Evolutionary conservation across 768 basidiomycete species (phyloP).

Genomic region (Mycena metata): DNA sequence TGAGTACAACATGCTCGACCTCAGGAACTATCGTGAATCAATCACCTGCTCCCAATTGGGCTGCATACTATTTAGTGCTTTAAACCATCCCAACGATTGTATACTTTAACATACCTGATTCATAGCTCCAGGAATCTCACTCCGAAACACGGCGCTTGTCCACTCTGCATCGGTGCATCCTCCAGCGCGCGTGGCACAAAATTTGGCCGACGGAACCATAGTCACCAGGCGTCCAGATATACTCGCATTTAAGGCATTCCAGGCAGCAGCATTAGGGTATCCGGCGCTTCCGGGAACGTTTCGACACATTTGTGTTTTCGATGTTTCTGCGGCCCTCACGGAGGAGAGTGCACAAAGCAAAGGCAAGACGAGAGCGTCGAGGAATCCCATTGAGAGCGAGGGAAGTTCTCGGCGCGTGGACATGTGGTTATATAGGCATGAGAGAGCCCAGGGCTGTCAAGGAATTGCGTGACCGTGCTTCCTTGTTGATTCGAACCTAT

Average conservation of each 20-base stretch:
- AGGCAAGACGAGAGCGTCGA: too few relatives aligned
- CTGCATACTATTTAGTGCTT: background rate
- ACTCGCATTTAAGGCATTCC: background rate
- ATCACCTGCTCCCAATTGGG: conserved; percentile 30
- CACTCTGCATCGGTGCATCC: conserved; percentile 27
- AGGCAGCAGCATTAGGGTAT: background rate
- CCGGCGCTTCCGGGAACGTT: background rate
- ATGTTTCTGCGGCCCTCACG: background rate
- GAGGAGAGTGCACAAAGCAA: too few relatives aligned
- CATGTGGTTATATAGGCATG: too few relatives aligned
- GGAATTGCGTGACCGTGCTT: too few relatives aligned
- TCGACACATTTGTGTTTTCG: background rate
- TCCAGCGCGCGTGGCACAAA: background rate
- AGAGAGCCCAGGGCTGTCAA: too few relatives aligned
- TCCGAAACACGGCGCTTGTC: conserved; percentile 18
- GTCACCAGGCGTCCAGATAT: background rate
- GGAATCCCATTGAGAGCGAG: too few relatives aligned
- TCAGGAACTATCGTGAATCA: too few relatives aligned
- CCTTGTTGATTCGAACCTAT: too few relatives aligned
- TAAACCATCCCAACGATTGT: background rate
- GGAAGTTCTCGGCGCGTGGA: too few relatives aligned
- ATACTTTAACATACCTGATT: conserved; percentile 7
- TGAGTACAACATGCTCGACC: background rate
- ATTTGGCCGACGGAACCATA: background rate
- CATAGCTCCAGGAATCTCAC: conserved; percentile 22